Evolutionary conservation across 2,329 filamentous ascomycete genomes (phyloP), one percentile per base, ranked within the genome.

Genomic region (Alternaria rosae): DNA sequence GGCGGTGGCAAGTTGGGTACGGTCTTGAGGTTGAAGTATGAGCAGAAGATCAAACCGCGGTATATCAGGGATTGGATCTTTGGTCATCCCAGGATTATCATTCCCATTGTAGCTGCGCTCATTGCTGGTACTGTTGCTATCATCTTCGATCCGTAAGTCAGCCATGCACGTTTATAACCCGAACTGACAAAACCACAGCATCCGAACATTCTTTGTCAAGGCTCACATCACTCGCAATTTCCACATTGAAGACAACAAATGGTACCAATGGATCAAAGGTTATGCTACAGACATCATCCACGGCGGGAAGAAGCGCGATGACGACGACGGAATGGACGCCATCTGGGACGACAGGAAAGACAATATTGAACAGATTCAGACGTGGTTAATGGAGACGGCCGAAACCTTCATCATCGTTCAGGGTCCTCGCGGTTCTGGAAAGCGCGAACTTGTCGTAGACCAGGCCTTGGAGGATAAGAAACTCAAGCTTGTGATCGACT

Each of bases 321-420:
- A 94, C 43, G 86, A 89, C 57, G 89, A 89, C 9, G 89, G 91
- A 13, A 85, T 97, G 69, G 86, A 89, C 54, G 91, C 92, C 1
- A 89, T 98, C 10, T 97, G 94, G 91, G 92, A 93, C 65, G 93
- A 96, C 74, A 89, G 93, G 20, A 92, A 91, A 69, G 88, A 88
- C 44, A 87, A 93, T 53, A 95, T 98, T 62, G 87, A 93, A 21
- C 89, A 94, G 74, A 86, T 99, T 12, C 89, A 90, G 68, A 90
- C 88, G 13, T 97, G 93, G 93, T 82, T 98, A 8, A 89, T 93
- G 74, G 94, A 97, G 71, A 94, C 91, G 5, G 88, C 91, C 0
- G 93, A 95, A 63, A 98, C 94, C 0, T 97, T 97, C 76, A 93
- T 97, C 66, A 92, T 98, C 9, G 88, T 99, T 1, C 94, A 97